Conservation (phyloP, 306 rosid species). For the Fragaria ananassa region DNA sequence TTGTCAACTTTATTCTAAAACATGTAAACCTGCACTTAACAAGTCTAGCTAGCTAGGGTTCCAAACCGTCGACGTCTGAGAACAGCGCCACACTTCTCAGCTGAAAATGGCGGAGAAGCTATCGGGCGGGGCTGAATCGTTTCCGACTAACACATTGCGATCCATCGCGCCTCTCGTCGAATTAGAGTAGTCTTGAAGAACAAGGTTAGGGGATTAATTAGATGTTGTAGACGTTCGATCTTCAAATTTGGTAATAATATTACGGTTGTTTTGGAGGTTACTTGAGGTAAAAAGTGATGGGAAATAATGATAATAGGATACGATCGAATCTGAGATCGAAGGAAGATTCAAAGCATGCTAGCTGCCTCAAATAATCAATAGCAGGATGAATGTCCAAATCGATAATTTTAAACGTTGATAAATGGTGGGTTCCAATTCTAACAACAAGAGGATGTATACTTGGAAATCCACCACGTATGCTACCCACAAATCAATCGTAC, state of each 20-base stretch:
- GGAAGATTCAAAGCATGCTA: background rate
- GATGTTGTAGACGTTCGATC: background rate
- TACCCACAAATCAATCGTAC: background rate
- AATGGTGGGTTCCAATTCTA: background rate
- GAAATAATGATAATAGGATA: background rate
- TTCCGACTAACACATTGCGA: background rate
- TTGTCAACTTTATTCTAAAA: background rate
- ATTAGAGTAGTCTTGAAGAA: background rate
- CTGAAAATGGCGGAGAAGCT: background rate
- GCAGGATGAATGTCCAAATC: constrained; percentile 11
- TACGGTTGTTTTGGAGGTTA: background rate
- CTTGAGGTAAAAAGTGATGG: background rate
- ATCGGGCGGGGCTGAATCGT: background rate
- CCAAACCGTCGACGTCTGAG: background rate
- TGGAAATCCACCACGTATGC: constrained; percentile 1
- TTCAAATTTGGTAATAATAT: background rate
- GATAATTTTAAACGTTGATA: background rate
- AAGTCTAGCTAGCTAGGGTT: background rate
- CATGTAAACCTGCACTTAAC: background rate
- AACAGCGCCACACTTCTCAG: background rate
- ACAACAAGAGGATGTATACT: constrained; percentile 1
- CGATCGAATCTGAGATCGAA: background rate
- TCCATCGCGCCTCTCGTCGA: background rate
- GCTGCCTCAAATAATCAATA: background rate
- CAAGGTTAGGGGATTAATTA: background rate